phyloP scores from a whole-genome alignment of 371 early-diverging fungal genomes.

The Mortierella sp. region DNA sequence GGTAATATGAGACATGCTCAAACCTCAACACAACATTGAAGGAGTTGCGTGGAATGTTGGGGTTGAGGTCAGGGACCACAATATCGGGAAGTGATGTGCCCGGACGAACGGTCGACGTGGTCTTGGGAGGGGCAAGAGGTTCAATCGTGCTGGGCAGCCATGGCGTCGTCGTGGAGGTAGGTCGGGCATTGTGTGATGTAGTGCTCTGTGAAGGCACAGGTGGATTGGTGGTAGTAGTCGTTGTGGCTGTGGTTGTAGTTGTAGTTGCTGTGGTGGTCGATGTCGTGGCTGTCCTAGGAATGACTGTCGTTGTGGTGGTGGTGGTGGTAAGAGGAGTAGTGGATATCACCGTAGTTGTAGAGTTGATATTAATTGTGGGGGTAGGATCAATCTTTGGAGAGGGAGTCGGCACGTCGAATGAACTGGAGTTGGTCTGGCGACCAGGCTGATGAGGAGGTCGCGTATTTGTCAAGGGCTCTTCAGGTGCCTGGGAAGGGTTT shows the following conservation, averaged over 20 bases:
- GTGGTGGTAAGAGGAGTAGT: too few species aligned
- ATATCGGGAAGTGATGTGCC: slow-evolving; percentile 48
- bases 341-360: neutral
- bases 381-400: neutral
- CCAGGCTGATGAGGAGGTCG: neutral
- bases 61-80: slow-evolving; percentile 47
- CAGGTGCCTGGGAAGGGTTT: neutral
- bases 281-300: neutral
- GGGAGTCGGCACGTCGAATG: neutral
- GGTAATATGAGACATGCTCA: slow-evolving; percentile 51
- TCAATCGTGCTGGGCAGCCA: slow-evolving; percentile 50
- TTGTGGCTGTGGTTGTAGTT: neutral
- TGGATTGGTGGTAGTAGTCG: slow-evolving; percentile 15
- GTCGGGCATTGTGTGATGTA: neutral
- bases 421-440: neutral
- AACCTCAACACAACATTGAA: slow-evolving; percentile 42
- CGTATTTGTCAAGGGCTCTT: neutral
- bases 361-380: neutral
- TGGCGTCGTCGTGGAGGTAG: slow-evolving; percentile 38
- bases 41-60: slow-evolving; percentile 31
- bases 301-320: neutral
- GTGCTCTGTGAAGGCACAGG: slow-evolving; percentile 10
- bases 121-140: slow-evolving; percentile 33
- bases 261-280: neutral
- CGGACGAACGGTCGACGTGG: slow-evolving; percentile 23